These are phyloP conservation scores for Acanthamoeba triangularis DNA, from an alignment of 208 protist genomes.

Conservation along the genomic window DNA sequence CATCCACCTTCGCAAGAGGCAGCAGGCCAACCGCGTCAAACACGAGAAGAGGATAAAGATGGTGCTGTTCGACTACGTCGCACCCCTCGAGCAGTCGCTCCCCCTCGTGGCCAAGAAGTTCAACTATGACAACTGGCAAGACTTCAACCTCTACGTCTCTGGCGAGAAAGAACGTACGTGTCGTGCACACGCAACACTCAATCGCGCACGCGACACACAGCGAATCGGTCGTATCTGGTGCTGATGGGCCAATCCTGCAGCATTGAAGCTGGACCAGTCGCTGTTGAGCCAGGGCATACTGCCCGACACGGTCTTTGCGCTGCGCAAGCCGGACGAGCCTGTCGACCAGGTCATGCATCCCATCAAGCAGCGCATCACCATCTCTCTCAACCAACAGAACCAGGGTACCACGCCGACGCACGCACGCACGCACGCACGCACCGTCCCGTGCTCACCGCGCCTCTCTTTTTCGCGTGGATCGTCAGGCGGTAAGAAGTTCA, in stretches of 20 bases:
- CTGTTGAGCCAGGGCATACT: background rate
- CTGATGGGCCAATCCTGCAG: background rate
- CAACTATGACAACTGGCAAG: slow-evolving; percentile 2
- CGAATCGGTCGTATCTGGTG: too few species aligned
- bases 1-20: background rate
- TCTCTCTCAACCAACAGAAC: slow-evolving; percentile 32
- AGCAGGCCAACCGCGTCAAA: background rate
- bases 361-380: background rate
- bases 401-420: background rate
- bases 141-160: slow-evolving; percentile 12
- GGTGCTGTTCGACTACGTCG: slow-evolving; percentile 17
- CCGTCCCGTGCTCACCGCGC: background rate
- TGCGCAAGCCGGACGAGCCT: background rate
- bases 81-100: background rate
- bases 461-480: background rate
- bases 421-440: background rate
- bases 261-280: slow-evolving; percentile 7
- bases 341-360: slow-evolving; percentile 32
- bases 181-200: too few species aligned
- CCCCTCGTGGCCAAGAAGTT: slow-evolving; percentile 61
- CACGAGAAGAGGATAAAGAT: slow-evolving; percentile 7
- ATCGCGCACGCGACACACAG: background rate
- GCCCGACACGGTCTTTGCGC: background rate
- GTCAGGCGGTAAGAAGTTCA: slow-evolving; percentile 5
- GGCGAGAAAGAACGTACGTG: slow-evolving; percentile 1